phyloP scores from a whole-genome alignment of 1,284 basidiomycete genomes.

The Grifola frondosa region DNA sequence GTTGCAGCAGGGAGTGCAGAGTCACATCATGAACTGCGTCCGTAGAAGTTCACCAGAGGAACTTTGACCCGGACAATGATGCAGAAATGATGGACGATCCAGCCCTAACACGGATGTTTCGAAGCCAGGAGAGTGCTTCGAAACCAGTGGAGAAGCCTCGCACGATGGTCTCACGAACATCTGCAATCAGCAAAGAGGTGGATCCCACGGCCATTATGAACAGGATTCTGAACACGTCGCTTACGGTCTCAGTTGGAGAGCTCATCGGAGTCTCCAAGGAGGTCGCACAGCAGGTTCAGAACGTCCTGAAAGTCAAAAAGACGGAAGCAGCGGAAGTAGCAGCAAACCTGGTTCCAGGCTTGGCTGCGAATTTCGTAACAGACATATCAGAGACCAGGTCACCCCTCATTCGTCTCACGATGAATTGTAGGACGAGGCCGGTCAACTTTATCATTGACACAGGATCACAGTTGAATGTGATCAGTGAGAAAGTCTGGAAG shows the following conservation, averaged over 20 bases:
- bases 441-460: slow-evolving; percentile 4
- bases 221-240: background rate
- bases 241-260: slow-evolving; percentile 1
- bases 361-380: too few relatives aligned
- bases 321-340: background rate
- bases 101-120: background rate
- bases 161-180: background rate
- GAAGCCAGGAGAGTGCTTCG: background rate
- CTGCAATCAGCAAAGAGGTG: background rate
- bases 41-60: background rate
- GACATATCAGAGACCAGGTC: background rate
- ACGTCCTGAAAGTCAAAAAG: slow-evolving; percentile 1
- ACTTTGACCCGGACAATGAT: slow-evolving; percentile 2
- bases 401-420: slow-evolving; percentile 1
- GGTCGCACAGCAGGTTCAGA: background rate
- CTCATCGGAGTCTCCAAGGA: slow-evolving; percentile 2
- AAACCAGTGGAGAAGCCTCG: background rate
- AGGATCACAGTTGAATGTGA: slow-evolving; percentile 4
- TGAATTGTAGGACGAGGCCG: slow-evolving; percentile 1
- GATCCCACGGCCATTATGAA: background rate
- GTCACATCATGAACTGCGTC: background rate
- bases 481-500: slow-evolving; percentile 3
- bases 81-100: slow-evolving; percentile 1
- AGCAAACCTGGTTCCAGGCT: slow-evolving; percentile 1
- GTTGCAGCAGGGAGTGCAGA: too few relatives aligned